Conservation (phyloP, 2,329 filamentous ascomycete species). For the Fusarium sterilihyphosum region DNA sequence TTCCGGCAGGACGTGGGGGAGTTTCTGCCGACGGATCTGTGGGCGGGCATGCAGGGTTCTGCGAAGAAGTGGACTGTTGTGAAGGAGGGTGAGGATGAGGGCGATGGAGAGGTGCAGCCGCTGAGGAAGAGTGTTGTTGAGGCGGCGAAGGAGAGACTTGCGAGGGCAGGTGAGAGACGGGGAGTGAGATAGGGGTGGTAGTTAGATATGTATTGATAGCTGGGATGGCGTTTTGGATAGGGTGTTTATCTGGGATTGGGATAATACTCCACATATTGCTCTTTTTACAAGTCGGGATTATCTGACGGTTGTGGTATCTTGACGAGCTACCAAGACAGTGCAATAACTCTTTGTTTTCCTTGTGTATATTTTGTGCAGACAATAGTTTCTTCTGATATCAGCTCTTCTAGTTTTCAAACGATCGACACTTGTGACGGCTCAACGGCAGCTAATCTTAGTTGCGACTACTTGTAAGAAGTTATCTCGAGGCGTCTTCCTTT, state of each 20-base stretch:
- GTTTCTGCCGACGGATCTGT: constrained; percentile 87
- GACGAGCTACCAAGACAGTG: background rate
- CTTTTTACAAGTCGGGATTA: background rate
- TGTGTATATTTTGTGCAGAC: background rate
- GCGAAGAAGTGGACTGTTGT: constrained; percentile 63
- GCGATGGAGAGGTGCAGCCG: constrained; percentile 20
- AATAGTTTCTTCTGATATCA: background rate
- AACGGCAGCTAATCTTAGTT: background rate
- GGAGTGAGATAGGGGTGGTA: background rate
- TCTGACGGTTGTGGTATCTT: background rate
- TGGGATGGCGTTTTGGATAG: background rate
- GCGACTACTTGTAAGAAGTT: background rate
- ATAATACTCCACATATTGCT: background rate
- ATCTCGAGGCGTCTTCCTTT: background rate
- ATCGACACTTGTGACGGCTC: background rate
- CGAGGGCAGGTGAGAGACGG: constrained; percentile 4
- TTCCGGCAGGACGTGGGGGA: constrained; percentile 88
- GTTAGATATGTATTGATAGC: background rate
- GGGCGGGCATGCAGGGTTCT: constrained; percentile 76
- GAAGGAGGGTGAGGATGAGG: constrained; percentile 45
- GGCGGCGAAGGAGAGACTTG: constrained; percentile 35
- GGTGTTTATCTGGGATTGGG: background rate
- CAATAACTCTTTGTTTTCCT: background rate
- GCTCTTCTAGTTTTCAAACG: background rate
- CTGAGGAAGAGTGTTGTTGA: constrained; percentile 40